Percentiles rank a stretch among this genome's conserved stretches.
Conservation (phyloP, 1,139 yeast genomes). For the Geotrichum cucujoidarum region DNA sequence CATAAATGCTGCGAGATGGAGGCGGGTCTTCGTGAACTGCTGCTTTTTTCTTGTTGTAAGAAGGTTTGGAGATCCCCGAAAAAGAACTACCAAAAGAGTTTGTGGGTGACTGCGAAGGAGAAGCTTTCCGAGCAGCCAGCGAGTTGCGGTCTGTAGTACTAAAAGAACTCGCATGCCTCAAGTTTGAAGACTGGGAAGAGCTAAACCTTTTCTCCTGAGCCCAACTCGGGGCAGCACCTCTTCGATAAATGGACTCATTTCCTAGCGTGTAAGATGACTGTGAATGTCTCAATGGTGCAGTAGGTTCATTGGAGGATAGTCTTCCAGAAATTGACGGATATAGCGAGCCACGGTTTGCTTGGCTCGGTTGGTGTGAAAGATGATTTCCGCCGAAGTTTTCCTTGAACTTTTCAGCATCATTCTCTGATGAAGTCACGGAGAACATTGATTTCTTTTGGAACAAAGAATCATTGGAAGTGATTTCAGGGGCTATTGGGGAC, state of each 20-base stretch:
- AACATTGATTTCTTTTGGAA: slow-evolving; percentile 15
- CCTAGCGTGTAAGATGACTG: slow-evolving; percentile 10
- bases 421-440: slow-evolving; percentile 13
- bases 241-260: slow-evolving; percentile 7
- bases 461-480: slow-evolving; percentile 8
- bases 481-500: background rate
- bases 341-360: background rate
- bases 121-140: slow-evolving; percentile 15
- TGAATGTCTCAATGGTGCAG: slow-evolving; percentile 8
- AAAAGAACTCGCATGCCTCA: slow-evolving; percentile 20
- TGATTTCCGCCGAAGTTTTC: slow-evolving; percentile 3
- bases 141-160: slow-evolving; percentile 16
- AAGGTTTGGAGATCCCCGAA: slow-evolving; percentile 33
- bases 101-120: slow-evolving; percentile 19
- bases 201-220: slow-evolving; percentile 15
- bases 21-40: slow-evolving; percentile 35
- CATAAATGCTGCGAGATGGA: slow-evolving; percentile 36
- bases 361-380: background rate
- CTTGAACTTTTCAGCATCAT: slow-evolving; percentile 14
- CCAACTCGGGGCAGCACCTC: slow-evolving; percentile 16
- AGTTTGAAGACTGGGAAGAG: slow-evolving; percentile 10
- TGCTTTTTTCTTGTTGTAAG: slow-evolving; percentile 23
- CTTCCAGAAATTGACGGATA: background rate
- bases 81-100: slow-evolving; percentile 23
- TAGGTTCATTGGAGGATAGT: slow-evolving; percentile 1